These are phyloP conservation scores for Kluyveromyces aestuarii DNA, from an alignment of 805 yeast species.

Conservation along the genomic window DNA sequence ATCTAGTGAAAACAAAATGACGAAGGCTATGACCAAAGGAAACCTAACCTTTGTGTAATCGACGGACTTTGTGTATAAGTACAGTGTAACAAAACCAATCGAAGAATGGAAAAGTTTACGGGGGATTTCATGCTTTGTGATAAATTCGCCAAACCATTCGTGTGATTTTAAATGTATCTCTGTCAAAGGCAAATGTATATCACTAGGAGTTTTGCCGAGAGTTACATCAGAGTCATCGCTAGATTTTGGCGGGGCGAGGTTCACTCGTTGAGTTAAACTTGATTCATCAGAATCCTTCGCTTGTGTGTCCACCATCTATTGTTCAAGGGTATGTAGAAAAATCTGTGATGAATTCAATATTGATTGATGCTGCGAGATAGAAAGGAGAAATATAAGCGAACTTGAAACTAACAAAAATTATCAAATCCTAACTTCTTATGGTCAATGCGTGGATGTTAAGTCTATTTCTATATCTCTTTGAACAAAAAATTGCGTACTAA, in stretches of 20 bases:
- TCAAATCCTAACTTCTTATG: neutral
- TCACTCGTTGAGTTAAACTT: neutral
- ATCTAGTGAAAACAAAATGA: slow-evolving; percentile 53
- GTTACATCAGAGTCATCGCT: neutral
- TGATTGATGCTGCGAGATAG: too few relatives aligned
- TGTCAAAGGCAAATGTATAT: slow-evolving; percentile 24
- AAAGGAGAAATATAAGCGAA: neutral
- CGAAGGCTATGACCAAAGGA: slow-evolving; percentile 49
- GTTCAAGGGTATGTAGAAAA: neutral
- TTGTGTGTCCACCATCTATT: neutral
- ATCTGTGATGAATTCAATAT: neutral
- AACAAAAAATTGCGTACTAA: too few relatives aligned
- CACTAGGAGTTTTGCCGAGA: slow-evolving; percentile 9
- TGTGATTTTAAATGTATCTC: slow-evolving; percentile 32
- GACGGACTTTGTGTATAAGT: slow-evolving; percentile 55
- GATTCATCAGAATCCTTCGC: neutral
- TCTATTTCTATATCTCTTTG: neutral
- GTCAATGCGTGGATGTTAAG: neutral
- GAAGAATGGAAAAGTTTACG: slow-evolving; percentile 84
- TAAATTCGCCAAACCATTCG: slow-evolving; percentile 40
- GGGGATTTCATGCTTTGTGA: slow-evolving; percentile 79
- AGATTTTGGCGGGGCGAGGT: neutral
- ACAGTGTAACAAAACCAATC: slow-evolving; percentile 75
- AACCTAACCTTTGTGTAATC: slow-evolving; percentile 47
- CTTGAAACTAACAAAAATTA: neutral